Evolutionary conservation across 2,329 filamentous ascomycete species (phyloP), one percentile per base, ranked within the genome.

Genomic region (Diaporthe ampelina): DNA sequence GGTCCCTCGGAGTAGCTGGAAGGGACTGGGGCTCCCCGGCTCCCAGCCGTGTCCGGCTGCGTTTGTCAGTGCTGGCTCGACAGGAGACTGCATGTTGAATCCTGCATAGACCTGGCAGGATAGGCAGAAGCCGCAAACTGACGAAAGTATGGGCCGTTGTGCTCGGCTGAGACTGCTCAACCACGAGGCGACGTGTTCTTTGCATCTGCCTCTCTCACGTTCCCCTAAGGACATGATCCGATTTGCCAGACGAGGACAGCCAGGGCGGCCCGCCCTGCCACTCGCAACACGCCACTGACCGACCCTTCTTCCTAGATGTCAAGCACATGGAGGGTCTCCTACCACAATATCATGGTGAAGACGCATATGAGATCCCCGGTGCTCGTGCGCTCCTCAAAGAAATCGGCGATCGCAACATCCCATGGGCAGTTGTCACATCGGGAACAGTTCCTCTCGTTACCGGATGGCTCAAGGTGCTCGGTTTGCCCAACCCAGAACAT

Each of bases 401-500:
- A 43, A 88, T 98, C 56, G 93, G 93, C 76, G 82, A 87, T 50
- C 85, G 86, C 69, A 83, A 85, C 56, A 90, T 90, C 4, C 92
- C 92, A 72, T 98, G 96, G 97, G 94, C 94, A 68, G 97, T 98
- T 78, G 95, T 95, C 74, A 93, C 91, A 0, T 95, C 93, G 0
- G 94, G 93, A 56, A 94, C 93, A 3, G 81, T 85, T 70, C 91
- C 86, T 76, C 89, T 96, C 15, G 90, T 95, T 9, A 86, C 86
- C 65, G 94, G 94, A 76, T 96, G 94, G 94, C 88, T 95, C 59
- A 84, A 88, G 50, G 90, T 91, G 43, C 87, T 95, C 74, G 84
- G 87, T 50, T 89, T 96, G 70, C 90, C 93, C 19, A 85, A 85
- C 52, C 94, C 94, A 1, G 85, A 89, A 77, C 87, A 91, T 78